These are phyloP conservation scores for Botrytis sinoallii DNA, from an alignment of 2,329 filamentous ascomycete species.

Conservation along the genomic window DNA sequence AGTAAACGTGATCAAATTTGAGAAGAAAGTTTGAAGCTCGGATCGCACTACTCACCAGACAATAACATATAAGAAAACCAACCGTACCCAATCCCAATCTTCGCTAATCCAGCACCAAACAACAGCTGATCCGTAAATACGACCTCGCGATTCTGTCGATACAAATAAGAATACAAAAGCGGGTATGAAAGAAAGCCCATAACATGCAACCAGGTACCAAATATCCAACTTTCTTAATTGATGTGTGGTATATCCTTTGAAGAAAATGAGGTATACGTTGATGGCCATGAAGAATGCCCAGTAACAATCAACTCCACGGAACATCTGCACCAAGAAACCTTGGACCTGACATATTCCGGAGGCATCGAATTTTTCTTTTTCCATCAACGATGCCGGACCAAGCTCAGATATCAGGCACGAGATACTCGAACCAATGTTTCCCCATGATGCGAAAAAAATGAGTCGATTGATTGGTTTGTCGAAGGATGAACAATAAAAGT, in stretches of 20 bases:
- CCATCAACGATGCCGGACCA: slow-evolving; percentile 31
- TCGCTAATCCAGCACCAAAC: slow-evolving; percentile 75
- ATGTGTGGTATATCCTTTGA: slow-evolving; percentile 48
- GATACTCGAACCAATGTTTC: slow-evolving; percentile 54
- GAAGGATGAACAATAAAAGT: slow-evolving; percentile 47
- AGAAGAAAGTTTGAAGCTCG: background rate
- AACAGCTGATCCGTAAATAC: slow-evolving; percentile 40
- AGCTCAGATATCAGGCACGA: slow-evolving; percentile 53
- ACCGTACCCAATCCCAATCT: slow-evolving; percentile 66
- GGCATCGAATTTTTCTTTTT: background rate
- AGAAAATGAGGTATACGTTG: slow-evolving; percentile 59
- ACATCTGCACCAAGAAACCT: slow-evolving; percentile 78
- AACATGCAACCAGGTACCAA: slow-evolving; percentile 51
- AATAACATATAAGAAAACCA: slow-evolving; percentile 69
- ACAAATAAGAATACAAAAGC: slow-evolving; percentile 51
- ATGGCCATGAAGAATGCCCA: slow-evolving; percentile 58
- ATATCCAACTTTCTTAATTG: slow-evolving; percentile 52
- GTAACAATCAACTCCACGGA: slow-evolving; percentile 49
- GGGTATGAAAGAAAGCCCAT: slow-evolving; percentile 52
- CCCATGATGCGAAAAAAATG: slow-evolving; percentile 56
- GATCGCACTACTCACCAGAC: slow-evolving; percentile 48
- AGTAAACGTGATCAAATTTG: slow-evolving; percentile 28
- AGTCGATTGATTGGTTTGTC: slow-evolving; percentile 58
- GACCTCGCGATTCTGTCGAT: slow-evolving; percentile 32
- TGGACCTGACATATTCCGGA: slow-evolving; percentile 60